Evolutionary conservation across 352 stramenopile genomes (phyloP).

Genomic region (Phytophthora fragariaefolia): DNA sequence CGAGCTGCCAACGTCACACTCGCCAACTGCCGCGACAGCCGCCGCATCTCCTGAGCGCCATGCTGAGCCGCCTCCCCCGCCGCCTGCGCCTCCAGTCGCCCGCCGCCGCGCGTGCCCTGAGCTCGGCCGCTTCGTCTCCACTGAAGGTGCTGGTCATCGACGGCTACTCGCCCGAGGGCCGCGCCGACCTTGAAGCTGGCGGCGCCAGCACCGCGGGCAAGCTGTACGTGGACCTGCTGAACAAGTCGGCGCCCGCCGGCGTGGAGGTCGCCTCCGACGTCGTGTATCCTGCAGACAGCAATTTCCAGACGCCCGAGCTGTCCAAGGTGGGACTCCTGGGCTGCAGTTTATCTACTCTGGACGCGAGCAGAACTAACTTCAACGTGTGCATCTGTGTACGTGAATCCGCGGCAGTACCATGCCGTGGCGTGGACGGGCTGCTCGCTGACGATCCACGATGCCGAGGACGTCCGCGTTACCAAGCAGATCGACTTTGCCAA

Average conservation of each 20-base stretch:
- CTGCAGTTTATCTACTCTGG: neutral
- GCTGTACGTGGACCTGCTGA: slow-evolving; percentile 70
- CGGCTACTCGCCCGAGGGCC: slow-evolving; percentile 75
- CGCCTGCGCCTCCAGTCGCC: slow-evolving; percentile 16
- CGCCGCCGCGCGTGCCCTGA: slow-evolving; percentile 26
- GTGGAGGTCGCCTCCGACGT: slow-evolving; percentile 59
- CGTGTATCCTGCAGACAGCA: slow-evolving; percentile 68
- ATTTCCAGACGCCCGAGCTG: slow-evolving; percentile 68
- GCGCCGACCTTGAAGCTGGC: slow-evolving; percentile 67
- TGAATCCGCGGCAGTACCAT: slow-evolving; percentile 54
- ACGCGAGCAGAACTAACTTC: slow-evolving; percentile 4
- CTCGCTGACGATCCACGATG: slow-evolving; percentile 76
- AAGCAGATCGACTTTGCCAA: slow-evolving; percentile 81
- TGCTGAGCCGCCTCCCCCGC: slow-evolving; percentile 31
- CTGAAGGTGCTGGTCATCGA: slow-evolving; percentile 80
- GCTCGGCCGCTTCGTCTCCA: slow-evolving; percentile 36
- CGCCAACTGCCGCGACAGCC: slow-evolving; percentile 11
- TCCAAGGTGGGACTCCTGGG: slow-evolving; percentile 62
- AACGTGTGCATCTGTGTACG: slow-evolving; percentile 2
- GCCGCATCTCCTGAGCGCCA: too few relatives aligned
- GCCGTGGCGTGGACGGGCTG: slow-evolving; percentile 81
- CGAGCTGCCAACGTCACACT: slow-evolving; percentile 29
- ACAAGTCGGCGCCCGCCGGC: slow-evolving; percentile 61
- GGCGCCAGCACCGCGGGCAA: slow-evolving; percentile 74
- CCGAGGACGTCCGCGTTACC: slow-evolving; percentile 58